Evolutionary conservation across 495 filamentous ascomycete species (phyloP).

Genomic region (Penicillium alfredii): DNA sequence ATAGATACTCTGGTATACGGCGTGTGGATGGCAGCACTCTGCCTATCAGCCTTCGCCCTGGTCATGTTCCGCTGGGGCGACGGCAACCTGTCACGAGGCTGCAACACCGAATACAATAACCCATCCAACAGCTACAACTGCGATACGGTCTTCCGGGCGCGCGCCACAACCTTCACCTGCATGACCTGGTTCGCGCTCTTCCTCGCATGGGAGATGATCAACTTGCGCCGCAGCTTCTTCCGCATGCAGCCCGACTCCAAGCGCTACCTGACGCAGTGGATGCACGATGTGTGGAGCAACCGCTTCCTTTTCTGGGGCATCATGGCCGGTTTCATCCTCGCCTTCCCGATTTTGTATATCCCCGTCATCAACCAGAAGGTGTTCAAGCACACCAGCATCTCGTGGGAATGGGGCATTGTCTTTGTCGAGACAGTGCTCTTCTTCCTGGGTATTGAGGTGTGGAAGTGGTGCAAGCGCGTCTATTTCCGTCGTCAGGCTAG

Average conservation of each 20-base stretch:
- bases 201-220: slow-evolving; percentile 68
- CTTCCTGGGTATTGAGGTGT: slow-evolving; percentile 57
- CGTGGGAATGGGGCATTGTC: slow-evolving; percentile 67
- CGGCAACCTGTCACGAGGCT: slow-evolving; percentile 55
- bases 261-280: slow-evolving; percentile 50
- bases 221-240: slow-evolving; percentile 64
- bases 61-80: slow-evolving; percentile 63
- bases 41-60: slow-evolving; percentile 57
- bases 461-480: slow-evolving; percentile 61
- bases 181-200: slow-evolving; percentile 72
- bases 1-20: slow-evolving; percentile 66
- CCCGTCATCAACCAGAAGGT: slow-evolving; percentile 62
- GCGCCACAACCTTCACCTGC: slow-evolving; percentile 65
- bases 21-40: slow-evolving; percentile 63
- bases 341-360: slow-evolving; percentile 68
- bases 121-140: slow-evolving; percentile 36
- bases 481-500: slow-evolving; percentile 37
- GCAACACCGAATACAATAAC: slow-evolving; percentile 53
- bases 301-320: slow-evolving; percentile 66
- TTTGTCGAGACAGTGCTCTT: slow-evolving; percentile 55
- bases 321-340: slow-evolving; percentile 60
- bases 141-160: slow-evolving; percentile 62
- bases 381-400: slow-evolving; percentile 65
- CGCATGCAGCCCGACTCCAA: slow-evolving; percentile 54
- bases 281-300: slow-evolving; percentile 63